Conservation (phyloP, 345 rosid species). For the Lumnitzera racemosa region DNA sequence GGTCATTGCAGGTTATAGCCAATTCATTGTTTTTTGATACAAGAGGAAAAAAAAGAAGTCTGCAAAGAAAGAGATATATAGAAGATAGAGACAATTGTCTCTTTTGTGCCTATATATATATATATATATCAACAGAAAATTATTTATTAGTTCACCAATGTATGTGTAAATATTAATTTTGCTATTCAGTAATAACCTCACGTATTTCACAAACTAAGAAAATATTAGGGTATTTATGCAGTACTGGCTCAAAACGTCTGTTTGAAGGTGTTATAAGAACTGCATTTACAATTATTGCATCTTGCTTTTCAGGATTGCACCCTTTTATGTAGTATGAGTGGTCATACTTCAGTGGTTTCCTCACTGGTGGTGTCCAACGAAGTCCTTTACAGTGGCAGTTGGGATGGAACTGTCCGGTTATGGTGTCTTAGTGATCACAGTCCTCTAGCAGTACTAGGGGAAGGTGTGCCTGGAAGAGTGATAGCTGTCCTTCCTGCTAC, state of each 20-base stretch:
- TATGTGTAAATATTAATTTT: too few species aligned
- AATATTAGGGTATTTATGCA: neutral
- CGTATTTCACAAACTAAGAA: too few species aligned
- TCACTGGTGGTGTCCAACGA: constrained; percentile 48
- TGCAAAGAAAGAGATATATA: too few species aligned
- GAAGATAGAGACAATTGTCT: too few species aligned
- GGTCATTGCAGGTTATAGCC: constrained; percentile 58
- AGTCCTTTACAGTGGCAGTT: constrained; percentile 84
- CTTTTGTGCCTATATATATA: too few species aligned
- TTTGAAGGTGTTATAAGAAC: neutral
- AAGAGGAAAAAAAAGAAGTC: too few species aligned
- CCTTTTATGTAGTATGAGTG: constrained; percentile 61
- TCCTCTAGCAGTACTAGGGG: constrained; percentile 66
- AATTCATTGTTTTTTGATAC: neutral
- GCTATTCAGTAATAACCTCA: too few species aligned
- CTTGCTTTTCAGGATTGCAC: constrained; percentile 51
- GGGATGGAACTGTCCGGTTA: constrained; percentile 84
- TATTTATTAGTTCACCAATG: too few species aligned
- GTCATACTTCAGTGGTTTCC: constrained; percentile 90
- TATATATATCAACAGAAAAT: too few species aligned
- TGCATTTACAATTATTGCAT: constrained; percentile 1
- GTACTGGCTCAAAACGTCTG: neutral
- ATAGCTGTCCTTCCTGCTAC: constrained; percentile 54
- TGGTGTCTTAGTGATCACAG: constrained; percentile 85
- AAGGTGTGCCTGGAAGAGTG: constrained; percentile 39